Percentiles rank a stretch among this genome's conserved stretches.
phyloP scores from a whole-genome alignment of 306 rosid species.

The Canavalia gladiata region DNA sequence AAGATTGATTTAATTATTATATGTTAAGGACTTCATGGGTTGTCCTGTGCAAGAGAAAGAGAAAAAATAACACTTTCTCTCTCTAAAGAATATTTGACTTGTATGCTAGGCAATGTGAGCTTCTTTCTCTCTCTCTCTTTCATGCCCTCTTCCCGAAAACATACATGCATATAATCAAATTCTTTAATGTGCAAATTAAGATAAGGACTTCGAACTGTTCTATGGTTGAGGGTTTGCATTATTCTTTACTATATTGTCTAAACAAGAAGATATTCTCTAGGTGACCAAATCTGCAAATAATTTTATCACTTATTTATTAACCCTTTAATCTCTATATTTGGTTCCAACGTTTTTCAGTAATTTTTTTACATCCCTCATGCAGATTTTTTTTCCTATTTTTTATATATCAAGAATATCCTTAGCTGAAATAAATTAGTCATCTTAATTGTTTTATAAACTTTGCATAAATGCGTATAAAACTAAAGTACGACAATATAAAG shows the following conservation, averaged over 20 bases:
- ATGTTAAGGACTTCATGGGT: neutral
- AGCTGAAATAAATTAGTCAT: too few relatives aligned
- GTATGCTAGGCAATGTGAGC: slow-evolving; percentile 28
- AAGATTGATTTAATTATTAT: slow-evolving; percentile 29
- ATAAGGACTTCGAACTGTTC: slow-evolving; percentile 20
- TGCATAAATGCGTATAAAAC: too few relatives aligned
- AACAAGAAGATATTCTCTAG: neutral
- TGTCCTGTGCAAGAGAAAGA: slow-evolving; percentile 36
- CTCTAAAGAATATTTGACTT: slow-evolving; percentile 48
- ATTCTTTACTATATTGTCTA: slow-evolving; percentile 32
- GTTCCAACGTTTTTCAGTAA: neutral
- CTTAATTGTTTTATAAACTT: too few relatives aligned
- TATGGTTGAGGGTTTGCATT: slow-evolving; percentile 29
- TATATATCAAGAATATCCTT: too few relatives aligned
- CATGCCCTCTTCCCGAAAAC: slow-evolving; percentile 1
- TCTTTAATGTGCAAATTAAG: slow-evolving; percentile 26
- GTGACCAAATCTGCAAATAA: neutral
- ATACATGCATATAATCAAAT: slow-evolving; percentile 9
- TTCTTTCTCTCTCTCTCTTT: slow-evolving; percentile 10
- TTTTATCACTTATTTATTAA: too few relatives aligned
- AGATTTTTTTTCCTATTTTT: neutral
- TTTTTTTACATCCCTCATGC: neutral
- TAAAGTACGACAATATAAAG: too few relatives aligned
- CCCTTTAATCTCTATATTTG: neutral
- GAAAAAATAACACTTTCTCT: neutral